Conservation (phyloP, 768 basidiomycete genomes). For the Mrakia hoshinonis region DNA sequence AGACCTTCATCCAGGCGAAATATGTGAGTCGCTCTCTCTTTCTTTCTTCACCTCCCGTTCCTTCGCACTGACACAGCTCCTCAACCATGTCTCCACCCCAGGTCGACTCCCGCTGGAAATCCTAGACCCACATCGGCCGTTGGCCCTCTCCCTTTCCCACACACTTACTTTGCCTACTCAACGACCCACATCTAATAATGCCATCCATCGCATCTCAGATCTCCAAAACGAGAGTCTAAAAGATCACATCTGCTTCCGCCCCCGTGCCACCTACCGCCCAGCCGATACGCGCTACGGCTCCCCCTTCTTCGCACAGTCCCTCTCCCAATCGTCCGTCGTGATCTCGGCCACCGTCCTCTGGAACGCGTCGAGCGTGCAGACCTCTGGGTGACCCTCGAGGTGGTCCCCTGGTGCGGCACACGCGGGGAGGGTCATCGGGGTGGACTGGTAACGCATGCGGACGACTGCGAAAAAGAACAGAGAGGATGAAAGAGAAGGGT, state of each 20-base stretch:
- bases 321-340: conserved; percentile 58
- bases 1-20: neutral
- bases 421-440: conserved; percentile 53
- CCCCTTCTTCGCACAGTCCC: conserved; percentile 50
- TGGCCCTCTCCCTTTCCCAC: too few relatives aligned
- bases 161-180: too few relatives aligned
- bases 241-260: neutral
- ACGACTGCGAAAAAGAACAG: conserved; percentile 45
- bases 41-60: too few relatives aligned
- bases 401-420: conserved; percentile 63
- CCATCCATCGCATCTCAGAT: too few relatives aligned
- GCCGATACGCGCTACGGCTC: too few relatives aligned
- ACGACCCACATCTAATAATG: too few relatives aligned
- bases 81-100: too few relatives aligned
- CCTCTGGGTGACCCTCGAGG: conserved; percentile 59
- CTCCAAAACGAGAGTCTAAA: too few relatives aligned
- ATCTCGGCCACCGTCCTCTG: conserved; percentile 48
- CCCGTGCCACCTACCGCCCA: too few relatives aligned
- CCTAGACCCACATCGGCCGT: too few relatives aligned
- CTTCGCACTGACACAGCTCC: too few relatives aligned
- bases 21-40: neutral
- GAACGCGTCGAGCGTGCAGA: conserved; percentile 51
- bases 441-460: conserved; percentile 70
- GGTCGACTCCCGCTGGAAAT: too few relatives aligned
- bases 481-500: neutral